Conservation (phyloP, 805 yeast species). For the Candida cerambycidarum region DNA sequence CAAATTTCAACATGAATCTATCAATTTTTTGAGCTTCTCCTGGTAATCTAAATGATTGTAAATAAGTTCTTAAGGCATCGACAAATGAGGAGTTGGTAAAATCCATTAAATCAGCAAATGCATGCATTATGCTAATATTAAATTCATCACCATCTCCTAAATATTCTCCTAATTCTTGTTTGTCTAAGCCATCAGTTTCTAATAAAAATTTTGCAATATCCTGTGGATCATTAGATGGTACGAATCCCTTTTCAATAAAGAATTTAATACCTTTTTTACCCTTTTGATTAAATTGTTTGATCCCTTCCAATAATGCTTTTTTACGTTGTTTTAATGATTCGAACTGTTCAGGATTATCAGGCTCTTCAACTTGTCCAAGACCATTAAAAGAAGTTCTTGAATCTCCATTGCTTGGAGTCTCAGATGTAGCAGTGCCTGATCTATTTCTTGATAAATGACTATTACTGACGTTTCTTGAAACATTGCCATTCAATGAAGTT, state of each 20-base stretch:
- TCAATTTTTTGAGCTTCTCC: conserved; percentile 99
- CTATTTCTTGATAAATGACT: conserved; percentile 22
- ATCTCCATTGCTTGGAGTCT: conserved; percentile 19
- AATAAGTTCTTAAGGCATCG: conserved; percentile 78
- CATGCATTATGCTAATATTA: conserved; percentile 84
- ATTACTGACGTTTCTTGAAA: conserved; percentile 5
- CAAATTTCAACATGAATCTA: conserved; percentile 94
- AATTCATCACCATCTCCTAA: conserved; percentile 84
- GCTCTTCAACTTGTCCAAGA: conserved; percentile 24
- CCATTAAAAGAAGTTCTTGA: conserved; percentile 26
- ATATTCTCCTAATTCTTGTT: conserved; percentile 84
- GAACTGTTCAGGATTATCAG: conserved; percentile 80
- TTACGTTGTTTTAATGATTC: conserved; percentile 82
- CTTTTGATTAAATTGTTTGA: conserved; percentile 76
- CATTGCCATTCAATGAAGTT: conserved; percentile 1
- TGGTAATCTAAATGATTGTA: conserved; percentile 90
- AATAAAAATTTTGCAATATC: conserved; percentile 76
- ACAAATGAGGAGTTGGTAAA: conserved; percentile 70
- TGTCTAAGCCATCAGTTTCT: conserved; percentile 72
- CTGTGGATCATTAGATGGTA: conserved; percentile 57
- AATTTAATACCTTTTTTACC: conserved; percentile 76
- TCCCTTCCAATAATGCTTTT: conserved; percentile 74
- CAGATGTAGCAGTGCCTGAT: conserved; percentile 31
- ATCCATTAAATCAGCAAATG: conserved; percentile 86
- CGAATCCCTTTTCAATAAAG: conserved; percentile 62